A percentile compares a stretch with the other conserved stretches of the same genome.
Conservation (phyloP, 257 asterid genomes). For the Gardenia jasminoides region DNA sequence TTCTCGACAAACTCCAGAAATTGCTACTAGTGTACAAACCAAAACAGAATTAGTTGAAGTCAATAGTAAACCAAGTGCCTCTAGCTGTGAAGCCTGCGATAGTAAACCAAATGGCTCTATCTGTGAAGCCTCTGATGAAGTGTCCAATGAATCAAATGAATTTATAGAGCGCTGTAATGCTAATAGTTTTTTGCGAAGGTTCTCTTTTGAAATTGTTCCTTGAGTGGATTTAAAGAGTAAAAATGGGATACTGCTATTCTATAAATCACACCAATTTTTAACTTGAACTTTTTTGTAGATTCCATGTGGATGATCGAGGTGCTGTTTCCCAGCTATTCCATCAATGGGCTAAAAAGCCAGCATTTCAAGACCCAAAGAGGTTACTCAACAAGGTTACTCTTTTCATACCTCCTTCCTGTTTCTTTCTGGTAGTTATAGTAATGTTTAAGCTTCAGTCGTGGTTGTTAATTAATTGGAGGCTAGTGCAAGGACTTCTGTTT, state of each 20-base stretch:
- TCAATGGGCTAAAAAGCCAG: constrained; percentile 95
- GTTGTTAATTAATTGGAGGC: background rate
- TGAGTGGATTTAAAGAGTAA: background rate
- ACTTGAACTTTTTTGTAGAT: constrained; percentile 42
- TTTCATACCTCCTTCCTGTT: background rate
- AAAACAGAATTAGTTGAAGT: constrained; percentile 34
- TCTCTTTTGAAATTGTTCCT: constrained; percentile 8
- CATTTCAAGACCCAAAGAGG: constrained; percentile 92
- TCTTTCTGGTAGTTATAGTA: background rate
- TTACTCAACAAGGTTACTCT: constrained; percentile 71
- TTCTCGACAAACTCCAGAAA: constrained; percentile 34
- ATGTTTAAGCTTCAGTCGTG: background rate
- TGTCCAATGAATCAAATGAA: constrained; percentile 46
- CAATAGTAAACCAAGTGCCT: constrained; percentile 30
- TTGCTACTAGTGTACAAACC: constrained; percentile 23
- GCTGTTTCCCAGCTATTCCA: constrained; percentile 81
- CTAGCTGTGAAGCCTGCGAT: no score
- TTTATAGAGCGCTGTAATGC: constrained; percentile 37
- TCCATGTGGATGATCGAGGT: constrained; percentile 63
- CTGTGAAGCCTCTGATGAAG: constrained; percentile 31
- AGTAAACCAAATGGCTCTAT: constrained; percentile 31
- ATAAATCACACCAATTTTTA: constrained; percentile 10
- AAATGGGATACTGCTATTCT: background rate
- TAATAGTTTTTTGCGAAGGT: constrained; percentile 80
- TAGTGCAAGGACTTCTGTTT: no score